Percentiles rank a stretch among this genome's conserved stretches.
Conservation (phyloP, 257 asterid genomes). For the Cinchona pubescens region DNA sequence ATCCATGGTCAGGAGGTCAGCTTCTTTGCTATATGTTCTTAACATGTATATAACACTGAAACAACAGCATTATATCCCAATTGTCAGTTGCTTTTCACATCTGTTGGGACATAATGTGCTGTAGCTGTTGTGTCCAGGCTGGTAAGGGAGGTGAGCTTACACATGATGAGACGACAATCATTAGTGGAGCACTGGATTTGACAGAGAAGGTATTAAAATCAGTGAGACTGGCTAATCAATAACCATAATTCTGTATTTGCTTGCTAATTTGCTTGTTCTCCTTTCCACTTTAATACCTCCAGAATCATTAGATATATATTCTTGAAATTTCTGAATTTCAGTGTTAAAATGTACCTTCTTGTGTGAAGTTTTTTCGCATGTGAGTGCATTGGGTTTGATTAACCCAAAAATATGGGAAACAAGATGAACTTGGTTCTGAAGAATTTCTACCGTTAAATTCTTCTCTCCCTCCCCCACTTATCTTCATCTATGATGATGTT, state of each 20-base stretch:
- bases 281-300: neutral
- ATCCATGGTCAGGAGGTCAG: slow-evolving; percentile 89
- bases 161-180: slow-evolving; percentile 94
- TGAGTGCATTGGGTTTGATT: neutral
- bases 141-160: slow-evolving; percentile 99
- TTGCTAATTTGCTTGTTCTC: neutral
- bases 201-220: slow-evolving; percentile 69
- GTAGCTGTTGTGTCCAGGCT: slow-evolving; percentile 48
- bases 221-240: neutral
- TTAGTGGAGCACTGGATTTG: slow-evolving; percentile 95
- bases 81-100: slow-evolving; percentile 16
- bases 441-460: neutral
- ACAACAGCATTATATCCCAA: neutral
- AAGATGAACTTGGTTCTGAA: neutral
- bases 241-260: neutral
- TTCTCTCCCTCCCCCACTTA: neutral
- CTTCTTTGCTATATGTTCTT: slow-evolving; percentile 8
- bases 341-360: neutral
- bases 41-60: neutral
- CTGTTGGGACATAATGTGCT: slow-evolving; percentile 12
- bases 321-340: neutral
- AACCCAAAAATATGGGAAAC: neutral
- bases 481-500: neutral
- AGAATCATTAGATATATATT: neutral
- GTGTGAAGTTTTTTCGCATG: neutral